These are phyloP conservation scores for Cucurbita pepo DNA, from an alignment of 306 rosid species.

Conservation along the genomic window DNA sequence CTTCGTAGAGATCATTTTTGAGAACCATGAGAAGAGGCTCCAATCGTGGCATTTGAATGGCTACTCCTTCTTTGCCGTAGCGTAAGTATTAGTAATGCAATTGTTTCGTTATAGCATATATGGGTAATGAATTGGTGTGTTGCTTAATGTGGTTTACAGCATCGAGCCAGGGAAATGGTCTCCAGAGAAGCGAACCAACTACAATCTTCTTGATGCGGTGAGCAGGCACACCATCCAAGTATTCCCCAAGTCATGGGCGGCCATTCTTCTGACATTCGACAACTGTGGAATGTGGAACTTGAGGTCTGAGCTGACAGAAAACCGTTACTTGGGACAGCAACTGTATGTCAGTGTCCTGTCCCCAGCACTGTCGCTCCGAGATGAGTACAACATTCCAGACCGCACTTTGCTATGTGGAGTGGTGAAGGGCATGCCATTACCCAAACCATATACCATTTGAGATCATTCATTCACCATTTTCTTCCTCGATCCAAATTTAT, in stretches of 20 bases:
- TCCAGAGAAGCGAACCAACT: constrained; percentile 19
- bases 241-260: constrained; percentile 27
- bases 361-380: neutral
- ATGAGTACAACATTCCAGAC: constrained; percentile 2
- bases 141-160: constrained; percentile 1
- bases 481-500: neutral
- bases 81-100: neutral
- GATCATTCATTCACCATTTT: neutral
- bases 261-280: neutral
- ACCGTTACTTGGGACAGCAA: neutral
- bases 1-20: constrained; percentile 62
- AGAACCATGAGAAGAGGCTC: constrained; percentile 59
- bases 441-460: neutral
- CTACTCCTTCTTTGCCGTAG: constrained; percentile 8
- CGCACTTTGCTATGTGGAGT: neutral
- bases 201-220: constrained; percentile 53
- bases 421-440: neutral
- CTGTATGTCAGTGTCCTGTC: neutral
- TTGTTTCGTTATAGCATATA: too few relatives aligned
- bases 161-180: constrained; percentile 64
- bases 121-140: neutral
- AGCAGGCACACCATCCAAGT: constrained; percentile 67
- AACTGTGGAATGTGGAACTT: constrained; percentile 24
- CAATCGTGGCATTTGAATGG: constrained; percentile 62
- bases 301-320: constrained; percentile 4